phyloP scores from a whole-genome alignment of 1,139 yeast genomes.

The Pneumocystis wakefieldiae region DNA sequence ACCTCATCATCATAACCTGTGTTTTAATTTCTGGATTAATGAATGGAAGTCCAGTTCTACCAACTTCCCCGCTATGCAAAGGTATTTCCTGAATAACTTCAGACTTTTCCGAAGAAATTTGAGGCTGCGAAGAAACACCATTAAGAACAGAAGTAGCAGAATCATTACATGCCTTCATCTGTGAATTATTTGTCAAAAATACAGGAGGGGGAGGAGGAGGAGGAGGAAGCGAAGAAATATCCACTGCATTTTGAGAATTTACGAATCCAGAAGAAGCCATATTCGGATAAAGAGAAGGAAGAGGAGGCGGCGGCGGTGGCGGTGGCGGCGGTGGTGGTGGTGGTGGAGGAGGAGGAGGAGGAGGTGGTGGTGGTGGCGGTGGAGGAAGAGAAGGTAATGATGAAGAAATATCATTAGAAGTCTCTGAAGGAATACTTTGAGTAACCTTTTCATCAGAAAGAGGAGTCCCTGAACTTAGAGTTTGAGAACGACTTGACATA shows the following conservation, averaged over 20 bases:
- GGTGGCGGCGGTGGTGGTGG: slow-evolving; percentile 27
- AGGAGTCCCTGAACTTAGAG: neutral
- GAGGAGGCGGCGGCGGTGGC: slow-evolving; percentile 17
- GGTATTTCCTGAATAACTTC: neutral
- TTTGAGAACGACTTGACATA: neutral
- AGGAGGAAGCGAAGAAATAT: slow-evolving; percentile 13
- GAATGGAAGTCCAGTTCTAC: slow-evolving; percentile 10
- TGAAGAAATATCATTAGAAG: slow-evolving; percentile 14
- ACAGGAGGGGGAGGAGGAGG: slow-evolving; percentile 16
- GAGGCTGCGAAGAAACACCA: slow-evolving; percentile 6
- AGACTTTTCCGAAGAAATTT: neutral
- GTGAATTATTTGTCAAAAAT: slow-evolving; percentile 1
- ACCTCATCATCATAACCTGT: slow-evolving; percentile 25
- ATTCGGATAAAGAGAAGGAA: slow-evolving; percentile 19
- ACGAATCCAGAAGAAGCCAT: slow-evolving; percentile 16
- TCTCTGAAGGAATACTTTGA: neutral
- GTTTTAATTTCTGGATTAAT: slow-evolving; percentile 7
- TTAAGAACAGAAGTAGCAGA: slow-evolving; percentile 7
- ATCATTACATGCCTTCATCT: neutral
- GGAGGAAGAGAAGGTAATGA: slow-evolving; percentile 7
- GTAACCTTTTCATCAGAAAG: neutral
- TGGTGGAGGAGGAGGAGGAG: slow-evolving; percentile 19
- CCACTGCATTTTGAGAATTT: slow-evolving; percentile 20
- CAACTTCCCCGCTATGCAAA: slow-evolving; percentile 9
- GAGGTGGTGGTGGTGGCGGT: slow-evolving; percentile 21